Percentiles rank a stretch among this genome's conserved stretches.
Evolutionary conservation across 106 monocot species (phyloP).

Genomic region (Dendrobium officinale): DNA sequence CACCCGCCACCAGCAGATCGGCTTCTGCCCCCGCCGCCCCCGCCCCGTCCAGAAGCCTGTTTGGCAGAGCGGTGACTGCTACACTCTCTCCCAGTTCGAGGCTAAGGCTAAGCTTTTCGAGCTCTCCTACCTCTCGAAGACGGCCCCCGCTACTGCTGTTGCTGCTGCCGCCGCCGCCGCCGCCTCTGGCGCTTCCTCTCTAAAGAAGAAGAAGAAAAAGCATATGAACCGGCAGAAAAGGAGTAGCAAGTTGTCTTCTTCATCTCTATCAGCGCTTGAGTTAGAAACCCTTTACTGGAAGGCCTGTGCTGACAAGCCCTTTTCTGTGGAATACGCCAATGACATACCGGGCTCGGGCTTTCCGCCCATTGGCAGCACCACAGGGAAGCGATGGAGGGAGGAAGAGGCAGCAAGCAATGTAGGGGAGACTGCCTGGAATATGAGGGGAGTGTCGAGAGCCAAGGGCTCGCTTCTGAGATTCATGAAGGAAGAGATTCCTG

Average conservation of each 20-base stretch:
- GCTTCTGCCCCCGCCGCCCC: slow-evolving; percentile 57
- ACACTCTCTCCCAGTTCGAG: slow-evolving; percentile 75
- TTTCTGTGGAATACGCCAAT: slow-evolving; percentile 78
- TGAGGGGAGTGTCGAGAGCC: slow-evolving; percentile 62
- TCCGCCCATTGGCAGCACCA: neutral
- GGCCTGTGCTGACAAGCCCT: slow-evolving; percentile 50
- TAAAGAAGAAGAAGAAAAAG: slow-evolving; percentile 5
- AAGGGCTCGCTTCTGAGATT: slow-evolving; percentile 66
- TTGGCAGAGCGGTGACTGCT: slow-evolving; percentile 67
- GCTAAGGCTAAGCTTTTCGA: slow-evolving; percentile 64
- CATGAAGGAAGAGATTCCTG: slow-evolving; percentile 84
- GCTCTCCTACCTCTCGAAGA: slow-evolving; percentile 25
- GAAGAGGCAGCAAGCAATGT: slow-evolving; percentile 31
- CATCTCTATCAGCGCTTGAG: slow-evolving; percentile 34
- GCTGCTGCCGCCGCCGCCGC: neutral
- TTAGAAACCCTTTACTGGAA: slow-evolving; percentile 71
- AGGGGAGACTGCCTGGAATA: slow-evolving; percentile 85
- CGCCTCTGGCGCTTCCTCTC: neutral
- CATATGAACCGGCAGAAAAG: neutral
- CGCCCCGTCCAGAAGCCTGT: slow-evolving; percentile 65
- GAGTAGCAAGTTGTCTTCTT: neutral
- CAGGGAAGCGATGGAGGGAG: slow-evolving; percentile 24
- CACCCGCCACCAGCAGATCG: slow-evolving; percentile 78
- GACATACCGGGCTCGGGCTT: slow-evolving; percentile 88
- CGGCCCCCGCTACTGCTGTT: neutral